These are phyloP conservation scores for Eleusine indica DNA, from an alignment of 176 grass and related monocot species.

Conservation along the genomic window DNA sequence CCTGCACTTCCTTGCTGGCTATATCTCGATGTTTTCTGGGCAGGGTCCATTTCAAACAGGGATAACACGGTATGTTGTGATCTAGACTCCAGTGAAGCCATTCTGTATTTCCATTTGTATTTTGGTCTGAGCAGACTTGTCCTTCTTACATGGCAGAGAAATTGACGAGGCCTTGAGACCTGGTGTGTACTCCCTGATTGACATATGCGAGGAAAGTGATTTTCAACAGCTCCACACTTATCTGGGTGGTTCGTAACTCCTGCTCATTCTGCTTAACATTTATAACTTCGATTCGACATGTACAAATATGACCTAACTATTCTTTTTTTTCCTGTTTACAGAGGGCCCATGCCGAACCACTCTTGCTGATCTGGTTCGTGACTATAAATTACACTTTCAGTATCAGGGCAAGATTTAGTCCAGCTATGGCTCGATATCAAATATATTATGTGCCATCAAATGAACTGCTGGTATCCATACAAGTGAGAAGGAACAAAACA, in stretches of 20 bases:
- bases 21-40: conserved; percentile 83
- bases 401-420: conserved; percentile 89
- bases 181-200: conserved; percentile 90
- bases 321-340: conserved; percentile 38
- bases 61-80: conserved; percentile 68
- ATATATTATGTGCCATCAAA: conserved; percentile 12
- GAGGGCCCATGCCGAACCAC: conserved; percentile 88
- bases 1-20: conserved; percentile 83
- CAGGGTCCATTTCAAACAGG: conserved; percentile 75
- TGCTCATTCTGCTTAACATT: background rate
- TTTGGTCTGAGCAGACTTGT: conserved; percentile 18
- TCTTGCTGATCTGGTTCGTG: conserved; percentile 70
- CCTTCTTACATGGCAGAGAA: conserved; percentile 56
- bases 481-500: conserved; percentile 28
- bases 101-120: conserved; percentile 24
- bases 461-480: conserved; percentile 10
- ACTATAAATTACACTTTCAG: conserved; percentile 89
- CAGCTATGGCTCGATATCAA: background rate
- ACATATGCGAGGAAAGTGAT: conserved; percentile 87
- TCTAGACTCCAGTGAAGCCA: conserved; percentile 15
- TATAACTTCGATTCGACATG: conserved; percentile 18
- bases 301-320: conserved; percentile 17
- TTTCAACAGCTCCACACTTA: conserved; percentile 93
- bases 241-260: conserved; percentile 75
- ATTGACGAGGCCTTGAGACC: conserved; percentile 87